Percentiles rank a stretch among this genome's conserved stretches.
These are phyloP conservation scores for Phytophthora agathidicida DNA, from an alignment of 352 stramenopile genomes.

Conservation along the genomic window DNA sequence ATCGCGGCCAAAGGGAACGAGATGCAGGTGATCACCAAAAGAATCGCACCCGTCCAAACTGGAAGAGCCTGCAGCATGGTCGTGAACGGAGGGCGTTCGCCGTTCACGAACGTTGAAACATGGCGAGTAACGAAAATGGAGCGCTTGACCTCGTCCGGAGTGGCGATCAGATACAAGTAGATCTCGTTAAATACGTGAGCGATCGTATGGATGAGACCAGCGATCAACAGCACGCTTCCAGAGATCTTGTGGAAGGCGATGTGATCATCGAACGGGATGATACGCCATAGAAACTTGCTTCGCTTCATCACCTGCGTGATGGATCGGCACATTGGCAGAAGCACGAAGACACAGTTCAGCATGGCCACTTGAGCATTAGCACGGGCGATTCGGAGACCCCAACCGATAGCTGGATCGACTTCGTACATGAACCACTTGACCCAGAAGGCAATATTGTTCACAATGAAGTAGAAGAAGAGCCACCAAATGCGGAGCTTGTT, in stretches of 20 bases:
- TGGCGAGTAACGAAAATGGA: conserved; percentile 65
- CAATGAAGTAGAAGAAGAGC: conserved; percentile 66
- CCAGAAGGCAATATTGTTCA: conserved; percentile 67
- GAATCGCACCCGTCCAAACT: conserved; percentile 64
- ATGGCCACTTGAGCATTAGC: conserved; percentile 75
- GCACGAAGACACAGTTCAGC: conserved; percentile 71
- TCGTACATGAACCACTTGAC: conserved; percentile 70
- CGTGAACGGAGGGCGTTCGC: conserved; percentile 55
- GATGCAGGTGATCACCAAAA: conserved; percentile 61
- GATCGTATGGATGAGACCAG: conserved; percentile 58
- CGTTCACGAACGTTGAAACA: conserved; percentile 44
- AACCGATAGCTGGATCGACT: conserved; percentile 68
- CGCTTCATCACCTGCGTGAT: conserved; percentile 69
- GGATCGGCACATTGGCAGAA: conserved; percentile 74
- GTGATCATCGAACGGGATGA: conserved; percentile 76
- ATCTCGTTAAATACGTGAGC: conserved; percentile 75
- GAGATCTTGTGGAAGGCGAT: conserved; percentile 79
- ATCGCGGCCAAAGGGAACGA: conserved; percentile 68
- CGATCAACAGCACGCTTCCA: conserved; percentile 52
- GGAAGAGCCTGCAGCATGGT: conserved; percentile 57
- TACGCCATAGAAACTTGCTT: conserved; percentile 54
- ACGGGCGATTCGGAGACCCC: conserved; percentile 62
- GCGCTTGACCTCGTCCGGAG: conserved; percentile 48
- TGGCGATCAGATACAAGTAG: conserved; percentile 68
- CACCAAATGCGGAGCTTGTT: conserved; percentile 80